These are phyloP conservation scores for Rhizopus microsporus DNA, from an alignment of 371 early-diverging fungal genomes.

Conservation along the genomic window DNA sequence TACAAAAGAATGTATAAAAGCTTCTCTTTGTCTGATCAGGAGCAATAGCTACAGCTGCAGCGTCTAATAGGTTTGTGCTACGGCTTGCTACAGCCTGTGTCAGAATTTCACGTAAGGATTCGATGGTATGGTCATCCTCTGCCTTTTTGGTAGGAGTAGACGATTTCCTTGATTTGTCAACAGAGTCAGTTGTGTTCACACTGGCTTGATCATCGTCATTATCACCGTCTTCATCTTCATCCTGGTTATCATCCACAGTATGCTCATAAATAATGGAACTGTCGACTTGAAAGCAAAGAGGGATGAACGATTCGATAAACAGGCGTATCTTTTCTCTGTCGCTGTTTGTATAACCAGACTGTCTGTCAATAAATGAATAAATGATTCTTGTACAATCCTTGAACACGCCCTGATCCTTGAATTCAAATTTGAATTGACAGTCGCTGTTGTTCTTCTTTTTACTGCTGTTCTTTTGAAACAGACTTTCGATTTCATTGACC, in stretches of 20 bases:
- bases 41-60: conserved; percentile 56
- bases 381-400: conserved; percentile 67
- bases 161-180: background rate
- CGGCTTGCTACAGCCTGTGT: conserved; percentile 25
- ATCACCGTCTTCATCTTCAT: conserved; percentile 42
- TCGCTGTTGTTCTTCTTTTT: conserved; percentile 31
- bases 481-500: conserved; percentile 79
- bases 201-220: conserved; percentile 37
- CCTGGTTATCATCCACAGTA: conserved; percentile 33
- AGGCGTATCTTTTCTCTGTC: conserved; percentile 74
- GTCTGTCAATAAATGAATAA: conserved; percentile 53
- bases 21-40: conserved; percentile 40
- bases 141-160: conserved; percentile 6
- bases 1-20: conserved; percentile 67
- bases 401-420: conserved; percentile 64
- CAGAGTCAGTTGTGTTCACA: background rate
- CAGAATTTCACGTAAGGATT: conserved; percentile 44
- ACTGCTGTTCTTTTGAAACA: conserved; percentile 43
- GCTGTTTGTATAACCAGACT: conserved; percentile 54
- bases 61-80: conserved; percentile 33
- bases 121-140: conserved; percentile 42
- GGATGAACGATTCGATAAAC: conserved; percentile 77
- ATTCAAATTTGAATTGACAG: conserved; percentile 68
- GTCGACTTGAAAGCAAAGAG: conserved; percentile 70
- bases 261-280: conserved; percentile 13